phyloP scores from a whole-genome alignment of 1,284 basidiomycete species.

The Rhodotorula glutinis region DNA sequence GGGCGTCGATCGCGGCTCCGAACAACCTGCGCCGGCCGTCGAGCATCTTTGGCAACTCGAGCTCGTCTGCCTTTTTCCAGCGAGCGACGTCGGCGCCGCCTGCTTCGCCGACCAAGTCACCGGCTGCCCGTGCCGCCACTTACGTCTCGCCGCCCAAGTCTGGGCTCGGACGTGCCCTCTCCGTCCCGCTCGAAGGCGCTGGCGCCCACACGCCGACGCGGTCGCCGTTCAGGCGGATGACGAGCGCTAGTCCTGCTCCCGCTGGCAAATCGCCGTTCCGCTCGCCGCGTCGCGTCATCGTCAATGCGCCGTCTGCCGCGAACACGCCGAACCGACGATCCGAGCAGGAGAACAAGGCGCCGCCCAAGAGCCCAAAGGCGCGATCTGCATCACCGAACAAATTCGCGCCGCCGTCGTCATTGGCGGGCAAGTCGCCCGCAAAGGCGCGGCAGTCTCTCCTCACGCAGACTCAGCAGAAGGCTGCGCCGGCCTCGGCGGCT shows the following conservation, averaged over 20 bases:
- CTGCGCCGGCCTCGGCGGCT: neutral
- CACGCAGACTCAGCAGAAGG: neutral
- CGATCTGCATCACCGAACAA: conserved; percentile 5
- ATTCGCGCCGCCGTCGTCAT: conserved; percentile 7
- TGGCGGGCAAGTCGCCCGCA: conserved; percentile 9
- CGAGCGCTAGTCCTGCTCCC: neutral
- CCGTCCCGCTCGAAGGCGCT: conserved; percentile 1
- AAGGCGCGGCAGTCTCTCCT: neutral
- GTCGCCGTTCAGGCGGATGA: conserved; percentile 15
- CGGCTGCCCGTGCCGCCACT: neutral
- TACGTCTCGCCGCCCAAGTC: neutral
- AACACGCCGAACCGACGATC: neutral
- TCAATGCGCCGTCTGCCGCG: neutral
- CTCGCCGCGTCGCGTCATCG: conserved; percentile 17
- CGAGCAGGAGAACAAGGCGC: neutral
- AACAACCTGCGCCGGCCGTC: neutral
- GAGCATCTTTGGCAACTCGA: neutral
- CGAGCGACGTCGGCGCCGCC: conserved; percentile 7
- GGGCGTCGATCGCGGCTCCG: neutral
- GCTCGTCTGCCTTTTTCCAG: neutral
- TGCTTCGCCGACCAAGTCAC: conserved; percentile 7
- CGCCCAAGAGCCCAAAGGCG: conserved; percentile 1
- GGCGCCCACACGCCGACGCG: neutral
- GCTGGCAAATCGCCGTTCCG: conserved; percentile 8
- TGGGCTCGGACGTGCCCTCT: neutral